These are phyloP conservation scores for Chenopodium formosanum DNA, from an alignment of 148 eudicot species.

Conservation along the genomic window DNA sequence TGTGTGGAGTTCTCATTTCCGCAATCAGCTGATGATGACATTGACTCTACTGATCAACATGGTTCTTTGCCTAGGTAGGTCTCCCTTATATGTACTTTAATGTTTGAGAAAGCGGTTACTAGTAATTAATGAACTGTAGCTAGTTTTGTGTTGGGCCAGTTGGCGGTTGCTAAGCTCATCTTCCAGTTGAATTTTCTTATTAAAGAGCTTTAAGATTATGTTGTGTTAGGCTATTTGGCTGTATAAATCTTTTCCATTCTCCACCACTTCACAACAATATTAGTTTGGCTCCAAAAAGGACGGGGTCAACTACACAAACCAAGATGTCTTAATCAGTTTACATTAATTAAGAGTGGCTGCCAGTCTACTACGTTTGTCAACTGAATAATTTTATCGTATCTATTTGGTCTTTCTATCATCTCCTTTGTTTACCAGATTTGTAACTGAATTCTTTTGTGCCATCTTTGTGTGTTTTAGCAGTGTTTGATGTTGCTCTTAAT, in stretches of 20 bases:
- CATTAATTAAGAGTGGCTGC: background rate
- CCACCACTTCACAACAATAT: background rate
- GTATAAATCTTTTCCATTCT: background rate
- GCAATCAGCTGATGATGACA: constrained; percentile 47
- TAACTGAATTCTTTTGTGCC: background rate
- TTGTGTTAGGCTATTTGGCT: background rate
- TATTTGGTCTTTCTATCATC: background rate
- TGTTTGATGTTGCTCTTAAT: background rate
- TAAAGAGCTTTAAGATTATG: background rate
- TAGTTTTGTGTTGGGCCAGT: background rate
- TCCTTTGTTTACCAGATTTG: background rate
- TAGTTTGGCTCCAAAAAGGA: background rate
- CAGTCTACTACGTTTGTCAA: background rate
- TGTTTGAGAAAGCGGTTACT: background rate
- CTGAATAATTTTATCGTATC: background rate
- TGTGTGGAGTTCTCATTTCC: constrained; percentile 88
- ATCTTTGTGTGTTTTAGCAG: background rate
- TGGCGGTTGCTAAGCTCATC: background rate
- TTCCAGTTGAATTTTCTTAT: background rate
- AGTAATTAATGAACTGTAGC: too few species aligned
- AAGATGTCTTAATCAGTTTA: background rate
- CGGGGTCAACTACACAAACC: background rate
- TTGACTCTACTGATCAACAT: constrained; percentile 56
- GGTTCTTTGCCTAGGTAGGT: constrained; percentile 63
- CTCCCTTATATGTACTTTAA: background rate